Base-by-base conservation (phyloP, 495 filamentous ascomycete genomes). In the Aspergillus campestris region DNA sequence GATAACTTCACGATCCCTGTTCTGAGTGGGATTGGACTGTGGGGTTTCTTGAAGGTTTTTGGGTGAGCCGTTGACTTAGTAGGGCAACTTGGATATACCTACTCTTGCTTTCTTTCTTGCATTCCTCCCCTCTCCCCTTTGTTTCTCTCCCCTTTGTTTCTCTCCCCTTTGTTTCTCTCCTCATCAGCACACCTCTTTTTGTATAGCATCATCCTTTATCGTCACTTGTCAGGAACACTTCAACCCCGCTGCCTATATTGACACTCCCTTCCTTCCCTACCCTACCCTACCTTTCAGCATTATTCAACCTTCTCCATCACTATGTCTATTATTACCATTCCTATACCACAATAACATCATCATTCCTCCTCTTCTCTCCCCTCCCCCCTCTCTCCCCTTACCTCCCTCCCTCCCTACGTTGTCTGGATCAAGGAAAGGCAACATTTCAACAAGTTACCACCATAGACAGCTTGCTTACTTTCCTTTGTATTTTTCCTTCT, bases 1-100 rank as follows among this genome's bases (percentile, higher is more conserved):
- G 92, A 98, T 69, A 98, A 98, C 66, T 70, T 97, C 48, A 95
- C 91, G 31, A 98, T 98, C 62, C 92, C 92, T 9, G 80, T 94
- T 33, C 66, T 98, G 40, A 95, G 87, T 60, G 88, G 89, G 10
- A 59, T 94, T 11, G 91, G 92, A 7, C 81, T 98, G 39, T 95
- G 86, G 86, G 87, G 86, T 0, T 94, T 98, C 61, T 70, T 97
- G 59, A 96, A 90, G 70, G 59, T 90, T 34, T 96, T 97, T 75
- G 86, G 87, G 28, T 71, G 51, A 62, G 45, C 32, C 36, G 18
- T 33, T 40, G 35, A 18, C 14, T 27, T 46, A 15, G 10, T 41
- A 27, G 37, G 38, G 13, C 31, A 12, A 35, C 28, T 18, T 30
- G 24, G 27, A 48, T 24, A 24, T 39, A 36, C 45, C 40, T 15